A percentile compares a stretch with the other conserved stretches of the same genome.
These are phyloP conservation scores for Penicillium sp. DNA, from an alignment of 2,329 filamentous ascomycete genomes.

Conservation along the genomic window DNA sequence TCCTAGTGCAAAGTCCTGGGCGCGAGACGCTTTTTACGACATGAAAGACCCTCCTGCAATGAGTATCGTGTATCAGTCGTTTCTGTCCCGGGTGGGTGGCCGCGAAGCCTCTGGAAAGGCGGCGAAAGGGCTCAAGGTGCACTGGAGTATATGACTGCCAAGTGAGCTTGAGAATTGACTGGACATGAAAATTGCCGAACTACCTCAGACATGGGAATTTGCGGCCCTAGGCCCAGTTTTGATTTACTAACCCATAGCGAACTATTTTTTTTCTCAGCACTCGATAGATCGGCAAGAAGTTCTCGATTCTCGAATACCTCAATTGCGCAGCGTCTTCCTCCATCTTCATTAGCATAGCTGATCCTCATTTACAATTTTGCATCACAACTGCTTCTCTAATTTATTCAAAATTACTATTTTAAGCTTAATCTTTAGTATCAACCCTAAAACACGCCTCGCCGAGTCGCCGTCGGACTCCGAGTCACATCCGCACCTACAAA, in stretches of 20 bases:
- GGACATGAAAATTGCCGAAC: not conserved
- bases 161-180: not conserved
- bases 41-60: not conserved
- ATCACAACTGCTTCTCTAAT: not conserved
- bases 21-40: not conserved
- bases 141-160: not conserved
- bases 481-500: too few relatives aligned
- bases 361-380: not conserved
- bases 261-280: too few relatives aligned
- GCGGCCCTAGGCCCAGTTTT: not conserved
- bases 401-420: not conserved
- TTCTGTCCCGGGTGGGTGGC: not conserved
- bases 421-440: not conserved
- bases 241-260: not conserved
- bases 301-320: not conserved
- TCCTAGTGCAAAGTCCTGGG: not conserved
- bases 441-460: not conserved
- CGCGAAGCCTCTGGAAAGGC: not conserved
- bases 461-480: not conserved
- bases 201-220: not conserved
- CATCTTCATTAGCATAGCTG: not conserved
- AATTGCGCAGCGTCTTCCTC: not conserved
- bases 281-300: not conserved
- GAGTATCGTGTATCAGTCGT: not conserved
- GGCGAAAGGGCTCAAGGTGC: not conserved